Evolutionary conservation across 306 rosid species (phyloP), one percentile per base, ranked within the genome.

Genomic region (Quercus engelmannii): DNA sequence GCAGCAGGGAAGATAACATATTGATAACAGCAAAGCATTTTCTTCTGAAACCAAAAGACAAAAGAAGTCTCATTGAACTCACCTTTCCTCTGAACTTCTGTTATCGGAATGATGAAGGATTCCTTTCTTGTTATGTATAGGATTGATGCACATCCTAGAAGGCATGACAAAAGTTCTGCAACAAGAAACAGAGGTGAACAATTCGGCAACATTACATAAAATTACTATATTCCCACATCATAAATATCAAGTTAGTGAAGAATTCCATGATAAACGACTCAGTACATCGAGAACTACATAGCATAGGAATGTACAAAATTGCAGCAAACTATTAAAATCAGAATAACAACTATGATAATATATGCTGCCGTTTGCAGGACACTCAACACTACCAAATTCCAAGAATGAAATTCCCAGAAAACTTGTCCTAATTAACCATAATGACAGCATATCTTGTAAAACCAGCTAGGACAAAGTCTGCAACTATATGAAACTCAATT

Each of bases 141-240:
- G 98, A 82, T 87, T 95, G 81, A 95, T 90, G 70, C 98, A 95
- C 98, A 95, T 91, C 87, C 96, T 91, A 2, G 97, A 90, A 12
- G 99, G 99, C 97, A 95, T 83, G 17, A 95, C 99, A 74, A 95
- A 90, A 74, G 90, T 91, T 84, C 98, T 92, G 98, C 91, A 86
- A 65, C 77, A 74, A 80, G 62, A 20, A 79, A 80, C 38, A 79
- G 38, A 15, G 49, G 46, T 67, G 46, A 80, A 72, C 33, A 56
- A 71, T 31, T 67, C n/a, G 51, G 49, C 64, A 76, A 33, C 18
- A 12, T 41, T 15, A 71, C 5, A 12, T 28, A 78, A 4, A 74
- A 41, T 46, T 21, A 55, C 15, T 33, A 17, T 28, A 4, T 59
- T 7, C 21, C 35, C 56, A 41, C 52, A 75, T 28, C 33, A 14